A percentile compares a stretch with the other conserved stretches of the same genome.
Conservation (phyloP, 495 filamentous ascomycete genomes). For the Neurospora sp. region DNA sequence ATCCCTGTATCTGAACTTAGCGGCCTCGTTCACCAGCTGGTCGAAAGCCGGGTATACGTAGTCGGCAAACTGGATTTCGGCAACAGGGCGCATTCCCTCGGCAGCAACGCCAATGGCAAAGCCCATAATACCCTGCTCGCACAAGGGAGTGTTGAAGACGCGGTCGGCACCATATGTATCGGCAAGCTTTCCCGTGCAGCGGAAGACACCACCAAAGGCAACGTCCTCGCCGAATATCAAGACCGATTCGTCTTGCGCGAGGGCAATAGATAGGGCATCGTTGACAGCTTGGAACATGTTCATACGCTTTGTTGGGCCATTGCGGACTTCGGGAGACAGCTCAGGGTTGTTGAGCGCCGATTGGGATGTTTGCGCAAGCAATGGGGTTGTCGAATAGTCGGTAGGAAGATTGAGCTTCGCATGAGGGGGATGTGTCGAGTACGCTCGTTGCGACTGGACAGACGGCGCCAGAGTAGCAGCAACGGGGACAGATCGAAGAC, state of each 20-base stretch:
- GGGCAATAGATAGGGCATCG: slow-evolving; percentile 69
- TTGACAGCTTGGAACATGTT: slow-evolving; percentile 93
- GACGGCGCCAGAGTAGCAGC: background rate
- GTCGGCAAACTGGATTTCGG: slow-evolving; percentile 97
- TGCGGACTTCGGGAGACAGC: slow-evolving; percentile 52
- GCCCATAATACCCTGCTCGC: slow-evolving; percentile 89
- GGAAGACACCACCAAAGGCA: slow-evolving; percentile 92
- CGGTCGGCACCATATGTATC: slow-evolving; percentile 77
- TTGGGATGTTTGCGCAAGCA: slow-evolving; percentile 69
- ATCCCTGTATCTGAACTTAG: slow-evolving; percentile 84
- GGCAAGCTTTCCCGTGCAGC: slow-evolving; percentile 84
- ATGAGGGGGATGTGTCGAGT: slow-evolving; percentile 42
- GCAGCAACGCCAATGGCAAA: slow-evolving; percentile 86
- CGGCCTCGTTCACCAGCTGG: slow-evolving; percentile 94
- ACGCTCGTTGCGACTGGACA: slow-evolving; percentile 9
- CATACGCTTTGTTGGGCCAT: slow-evolving; percentile 65
- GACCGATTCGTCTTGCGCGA: slow-evolving; percentile 76
- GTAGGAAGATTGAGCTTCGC: slow-evolving; percentile 71
- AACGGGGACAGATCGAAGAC: background rate
- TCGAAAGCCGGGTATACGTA: slow-evolving; percentile 97
- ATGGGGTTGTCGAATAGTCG: slow-evolving; percentile 74
- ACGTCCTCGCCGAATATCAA: slow-evolving; percentile 95
- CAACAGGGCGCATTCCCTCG: slow-evolving; percentile 86
- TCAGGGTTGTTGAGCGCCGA: slow-evolving; percentile 59
- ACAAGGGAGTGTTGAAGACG: slow-evolving; percentile 94